Evolutionary conservation across 805 yeast species (phyloP).

Genomic region (Schwanniomyces pseudopolymorphus): DNA sequence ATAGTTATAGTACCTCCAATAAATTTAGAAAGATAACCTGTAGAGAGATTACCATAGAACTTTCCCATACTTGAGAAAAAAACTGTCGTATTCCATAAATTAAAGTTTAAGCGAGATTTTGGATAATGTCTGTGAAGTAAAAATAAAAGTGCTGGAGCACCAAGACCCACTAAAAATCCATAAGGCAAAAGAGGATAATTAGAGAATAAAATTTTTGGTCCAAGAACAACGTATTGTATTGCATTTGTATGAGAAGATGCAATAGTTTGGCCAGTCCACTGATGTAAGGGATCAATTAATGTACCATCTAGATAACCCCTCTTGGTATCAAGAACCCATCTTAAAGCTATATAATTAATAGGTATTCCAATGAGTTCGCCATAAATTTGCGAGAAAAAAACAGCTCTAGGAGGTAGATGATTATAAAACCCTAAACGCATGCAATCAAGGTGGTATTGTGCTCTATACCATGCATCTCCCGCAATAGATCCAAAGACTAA

Average conservation of each 20-base stretch:
- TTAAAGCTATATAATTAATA: slow-evolving; percentile 43
- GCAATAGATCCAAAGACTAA: slow-evolving; percentile 45
- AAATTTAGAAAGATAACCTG: slow-evolving; percentile 44
- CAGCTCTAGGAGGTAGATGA: slow-evolving; percentile 47
- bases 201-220: slow-evolving; percentile 40
- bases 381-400: slow-evolving; percentile 48
- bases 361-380: slow-evolving; percentile 52
- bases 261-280: slow-evolving; percentile 47
- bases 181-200: slow-evolving; percentile 39
- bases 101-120: slow-evolving; percentile 17
- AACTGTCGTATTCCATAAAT: slow-evolving; percentile 43
- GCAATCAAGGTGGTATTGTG: slow-evolving; percentile 16
- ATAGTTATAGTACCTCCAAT: slow-evolving; percentile 43
- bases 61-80: slow-evolving; percentile 42
- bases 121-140: slow-evolving; percentile 22
- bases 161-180: slow-evolving; percentile 39
- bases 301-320: slow-evolving; percentile 28
- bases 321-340: slow-evolving; percentile 43
- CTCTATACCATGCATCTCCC: slow-evolving; percentile 41
- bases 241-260: slow-evolving; percentile 42
- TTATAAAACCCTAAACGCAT: slow-evolving; percentile 51
- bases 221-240: slow-evolving; percentile 44
- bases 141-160: slow-evolving; percentile 32
- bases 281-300: slow-evolving; percentile 40
- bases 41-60: slow-evolving; percentile 46